phyloP scores from a whole-genome alignment of 441 rosid genomes.

The Syzygium malaccense region DNA sequence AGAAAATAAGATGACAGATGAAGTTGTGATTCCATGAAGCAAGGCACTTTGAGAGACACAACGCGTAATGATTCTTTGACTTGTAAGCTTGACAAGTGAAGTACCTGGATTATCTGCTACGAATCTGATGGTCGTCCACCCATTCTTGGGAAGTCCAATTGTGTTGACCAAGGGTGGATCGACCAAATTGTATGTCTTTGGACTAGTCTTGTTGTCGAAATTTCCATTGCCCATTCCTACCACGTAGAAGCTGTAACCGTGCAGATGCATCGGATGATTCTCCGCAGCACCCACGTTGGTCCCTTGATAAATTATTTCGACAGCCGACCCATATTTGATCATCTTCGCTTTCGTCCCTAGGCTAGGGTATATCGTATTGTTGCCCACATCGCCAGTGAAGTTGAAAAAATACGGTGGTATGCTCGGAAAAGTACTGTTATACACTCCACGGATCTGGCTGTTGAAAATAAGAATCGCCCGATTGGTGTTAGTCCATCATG shows the following conservation, averaged over 20 bases:
- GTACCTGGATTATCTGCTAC: background rate
- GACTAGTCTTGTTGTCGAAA: background rate
- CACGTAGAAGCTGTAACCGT: background rate
- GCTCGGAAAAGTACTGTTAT: constrained; percentile 15
- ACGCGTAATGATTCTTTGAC: background rate
- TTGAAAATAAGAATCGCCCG: background rate
- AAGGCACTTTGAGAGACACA: background rate
- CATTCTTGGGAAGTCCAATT: background rate
- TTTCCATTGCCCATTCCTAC: background rate
- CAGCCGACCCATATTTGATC: constrained; percentile 12
- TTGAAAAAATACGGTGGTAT: constrained; percentile 6
- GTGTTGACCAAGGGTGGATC: background rate
- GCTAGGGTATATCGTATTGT: background rate
- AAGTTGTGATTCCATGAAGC: background rate
- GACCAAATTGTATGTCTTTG: background rate
- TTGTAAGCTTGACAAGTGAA: background rate
- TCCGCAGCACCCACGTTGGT: constrained; percentile 6
- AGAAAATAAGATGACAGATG: background rate
- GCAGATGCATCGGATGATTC: constrained; percentile 35
- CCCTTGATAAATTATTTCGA: constrained; percentile 30
- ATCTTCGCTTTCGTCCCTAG: constrained; percentile 15
- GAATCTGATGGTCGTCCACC: background rate
- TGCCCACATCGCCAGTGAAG: constrained; percentile 16
- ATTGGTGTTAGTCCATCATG: background rate
- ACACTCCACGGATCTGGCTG: constrained; percentile 7